Percentiles rank a stretch among this genome's conserved stretches.
Evolutionary conservation across 495 filamentous ascomycete genomes (phyloP).

Genomic region (Bryoglossum gracile): DNA sequence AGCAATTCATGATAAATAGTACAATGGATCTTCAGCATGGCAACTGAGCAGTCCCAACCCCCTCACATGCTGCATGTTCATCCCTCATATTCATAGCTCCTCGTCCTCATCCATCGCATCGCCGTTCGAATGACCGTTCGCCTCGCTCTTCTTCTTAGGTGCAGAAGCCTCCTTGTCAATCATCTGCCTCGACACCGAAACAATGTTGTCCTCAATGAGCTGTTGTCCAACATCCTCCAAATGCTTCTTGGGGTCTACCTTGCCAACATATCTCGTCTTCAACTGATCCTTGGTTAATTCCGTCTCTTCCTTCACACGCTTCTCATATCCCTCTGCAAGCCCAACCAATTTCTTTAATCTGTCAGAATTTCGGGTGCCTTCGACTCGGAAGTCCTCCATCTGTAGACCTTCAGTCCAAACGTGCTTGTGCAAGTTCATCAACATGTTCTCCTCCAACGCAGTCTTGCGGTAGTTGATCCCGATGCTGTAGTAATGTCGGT

Average conservation of each 20-base stretch:
- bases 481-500: constrained; percentile 98
- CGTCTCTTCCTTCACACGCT: constrained; percentile 95
- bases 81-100: constrained; percentile 49
- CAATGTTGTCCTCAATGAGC: constrained; percentile 98
- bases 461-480: constrained; percentile 98
- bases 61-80: no score
- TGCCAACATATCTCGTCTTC: constrained; percentile 98
- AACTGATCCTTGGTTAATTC: constrained; percentile 95
- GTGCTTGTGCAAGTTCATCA: constrained; percentile 99
- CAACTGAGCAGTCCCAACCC: no score
- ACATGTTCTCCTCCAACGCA: constrained; percentile 95
- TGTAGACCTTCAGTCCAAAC: constrained; percentile 97
- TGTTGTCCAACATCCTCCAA: constrained; percentile 92
- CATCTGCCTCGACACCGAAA: constrained; percentile 93
- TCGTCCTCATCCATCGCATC: constrained; percentile 52
- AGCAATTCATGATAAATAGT: no score
- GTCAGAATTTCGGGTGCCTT: constrained; percentile 76
- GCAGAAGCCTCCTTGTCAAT: constrained; percentile 93
- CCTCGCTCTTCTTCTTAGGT: constrained; percentile 38
- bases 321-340: constrained; percentile 94
- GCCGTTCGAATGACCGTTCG: constrained; percentile 24
- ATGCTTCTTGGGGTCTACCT: constrained; percentile 98
- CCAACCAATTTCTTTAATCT: constrained; percentile 78
- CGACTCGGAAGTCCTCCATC: constrained; percentile 91
- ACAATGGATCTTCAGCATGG: no score